Evolutionary conservation across 225 moss, liverwort and hornwort species (phyloP), one percentile per base, ranked within the genome.

Genomic region (Anthoceros angustus): DNA sequence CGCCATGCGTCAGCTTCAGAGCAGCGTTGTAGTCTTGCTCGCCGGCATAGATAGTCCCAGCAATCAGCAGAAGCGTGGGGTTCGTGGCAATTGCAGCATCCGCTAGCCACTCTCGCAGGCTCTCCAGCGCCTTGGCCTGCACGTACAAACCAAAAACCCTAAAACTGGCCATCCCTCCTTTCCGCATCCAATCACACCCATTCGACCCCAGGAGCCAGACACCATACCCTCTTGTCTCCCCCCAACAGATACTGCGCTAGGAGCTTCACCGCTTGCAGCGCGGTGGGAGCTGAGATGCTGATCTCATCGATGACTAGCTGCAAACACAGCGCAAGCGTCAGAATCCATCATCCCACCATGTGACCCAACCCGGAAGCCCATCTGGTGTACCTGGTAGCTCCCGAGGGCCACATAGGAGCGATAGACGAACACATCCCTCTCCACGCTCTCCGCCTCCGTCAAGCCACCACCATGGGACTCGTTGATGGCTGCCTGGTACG

Each of bases 281-380:
- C 83, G 23, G 81, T 86, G 8, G 88, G 82, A 60, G 88, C 95
- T 65, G 83, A 79, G 72, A 82, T 77, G 71, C 70, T 85, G 69
- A 91, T 88, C 74, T 95, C 95, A 70, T 85, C 85, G 26, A 87
- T 84, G 14, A 95, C 95, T 39, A 91, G 88, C 91, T 95, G 82
- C 63, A 75, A 39, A 20, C 55, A 55, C 24, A 40, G 48, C 11
- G 18, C 62, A 16, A 61, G 8, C 7, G 10, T 18, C 43, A 41
- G 38, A n/a, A 12, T 43, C 25, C 45, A 48, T 16, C 20, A 8
- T 12, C 10, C 12, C 24, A 38, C 11, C 10, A 5, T 25, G 11
- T 48, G 21, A 24, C 68, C 20, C 68, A 48, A 42, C 10, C 14
- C 14, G 7, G 25, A 41, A 6, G 21, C 42, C 18, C 6, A 16